Conservation (phyloP, 768 basidiomycete genomes). For the Vishniacozyma victoriae region DNA sequence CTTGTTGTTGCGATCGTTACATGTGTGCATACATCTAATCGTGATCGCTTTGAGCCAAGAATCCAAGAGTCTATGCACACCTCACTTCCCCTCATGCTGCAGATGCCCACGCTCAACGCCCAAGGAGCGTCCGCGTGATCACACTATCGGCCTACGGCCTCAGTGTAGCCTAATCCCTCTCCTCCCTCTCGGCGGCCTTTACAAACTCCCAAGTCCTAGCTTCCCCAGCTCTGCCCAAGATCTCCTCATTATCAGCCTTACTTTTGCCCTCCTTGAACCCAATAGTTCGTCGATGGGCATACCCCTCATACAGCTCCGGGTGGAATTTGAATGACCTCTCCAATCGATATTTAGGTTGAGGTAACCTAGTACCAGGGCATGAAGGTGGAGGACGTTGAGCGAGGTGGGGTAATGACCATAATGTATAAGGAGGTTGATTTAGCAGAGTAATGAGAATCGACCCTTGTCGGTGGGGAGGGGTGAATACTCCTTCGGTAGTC, state of each 20-base stretch:
- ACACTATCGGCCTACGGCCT: no score
- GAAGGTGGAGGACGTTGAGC: constrained; percentile 57
- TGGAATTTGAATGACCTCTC: constrained; percentile 76
- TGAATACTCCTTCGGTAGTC: constrained; percentile 5
- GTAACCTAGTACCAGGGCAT: constrained; percentile 24
- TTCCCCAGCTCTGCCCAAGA: constrained; percentile 52
- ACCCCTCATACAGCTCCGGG: constrained; percentile 67
- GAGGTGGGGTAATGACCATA: constrained; percentile 58
- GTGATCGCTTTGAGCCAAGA: no score
- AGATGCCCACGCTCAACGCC: no score
- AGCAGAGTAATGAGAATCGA: constrained; percentile 79
- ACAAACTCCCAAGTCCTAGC: constrained; percentile 89
- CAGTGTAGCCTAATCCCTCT: no score
- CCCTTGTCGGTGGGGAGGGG: constrained; percentile 52
- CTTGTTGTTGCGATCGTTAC: no score
- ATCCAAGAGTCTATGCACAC: no score
- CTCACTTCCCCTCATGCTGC: no score
- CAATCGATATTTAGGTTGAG: constrained; percentile 63
- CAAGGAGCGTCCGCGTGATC: no score
- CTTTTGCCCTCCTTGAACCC: constrained; percentile 65
- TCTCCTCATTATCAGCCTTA: constrained; percentile 61
- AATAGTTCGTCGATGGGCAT: constrained; percentile 90
- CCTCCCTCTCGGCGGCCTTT: no score
- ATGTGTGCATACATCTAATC: no score
- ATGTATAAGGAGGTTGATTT: constrained; percentile 77